Evolutionary conservation across 768 basidiomycete genomes (phyloP).

Genomic region (Suillus cothurnatus): DNA sequence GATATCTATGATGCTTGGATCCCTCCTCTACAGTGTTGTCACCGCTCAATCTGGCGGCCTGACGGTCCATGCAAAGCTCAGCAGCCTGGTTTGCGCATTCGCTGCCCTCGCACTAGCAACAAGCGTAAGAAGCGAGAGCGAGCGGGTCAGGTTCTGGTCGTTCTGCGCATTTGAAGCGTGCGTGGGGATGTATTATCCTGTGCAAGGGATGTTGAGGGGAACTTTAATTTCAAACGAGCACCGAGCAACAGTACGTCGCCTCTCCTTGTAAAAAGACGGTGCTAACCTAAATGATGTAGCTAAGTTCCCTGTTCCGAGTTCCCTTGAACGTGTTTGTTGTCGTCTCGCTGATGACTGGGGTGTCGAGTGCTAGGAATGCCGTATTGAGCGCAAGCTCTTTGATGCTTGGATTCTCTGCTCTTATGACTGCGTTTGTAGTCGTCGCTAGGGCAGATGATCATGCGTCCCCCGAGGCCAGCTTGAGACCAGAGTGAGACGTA

Average conservation of each 20-base stretch:
- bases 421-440: slow-evolving; percentile 56
- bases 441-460: slow-evolving; percentile 36
- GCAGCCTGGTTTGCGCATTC: slow-evolving; percentile 60
- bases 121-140: slow-evolving; percentile 46
- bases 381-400: slow-evolving; percentile 62
- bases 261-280: slow-evolving; percentile 1
- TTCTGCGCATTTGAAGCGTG: slow-evolving; percentile 78
- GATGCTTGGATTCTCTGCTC: slow-evolving; percentile 58
- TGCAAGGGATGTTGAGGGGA: slow-evolving; percentile 74
- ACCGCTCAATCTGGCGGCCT: slow-evolving; percentile 33
- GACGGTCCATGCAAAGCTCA: slow-evolving; percentile 66
- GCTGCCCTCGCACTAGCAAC: slow-evolving; percentile 57
- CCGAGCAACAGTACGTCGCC: slow-evolving; percentile 64
- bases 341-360: slow-evolving; percentile 66
- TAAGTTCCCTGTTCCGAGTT: slow-evolving; percentile 72
- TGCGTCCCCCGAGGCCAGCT: slow-evolving; percentile 19
- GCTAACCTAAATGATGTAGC: slow-evolving; percentile 35
- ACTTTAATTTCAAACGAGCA: slow-evolving; percentile 69
- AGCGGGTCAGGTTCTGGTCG: slow-evolving; percentile 64
- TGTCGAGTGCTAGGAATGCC: slow-evolving; percentile 60
- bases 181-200: slow-evolving; percentile 80
- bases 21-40: slow-evolving; percentile 64
- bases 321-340: slow-evolving; percentile 78
- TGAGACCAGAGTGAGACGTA: slow-evolving; percentile 19
- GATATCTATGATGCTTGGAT: slow-evolving; percentile 83